Evolutionary conservation across 2,329 filamentous ascomycete genomes (phyloP).

Genomic region (Arthrobotrys iridis): DNA sequence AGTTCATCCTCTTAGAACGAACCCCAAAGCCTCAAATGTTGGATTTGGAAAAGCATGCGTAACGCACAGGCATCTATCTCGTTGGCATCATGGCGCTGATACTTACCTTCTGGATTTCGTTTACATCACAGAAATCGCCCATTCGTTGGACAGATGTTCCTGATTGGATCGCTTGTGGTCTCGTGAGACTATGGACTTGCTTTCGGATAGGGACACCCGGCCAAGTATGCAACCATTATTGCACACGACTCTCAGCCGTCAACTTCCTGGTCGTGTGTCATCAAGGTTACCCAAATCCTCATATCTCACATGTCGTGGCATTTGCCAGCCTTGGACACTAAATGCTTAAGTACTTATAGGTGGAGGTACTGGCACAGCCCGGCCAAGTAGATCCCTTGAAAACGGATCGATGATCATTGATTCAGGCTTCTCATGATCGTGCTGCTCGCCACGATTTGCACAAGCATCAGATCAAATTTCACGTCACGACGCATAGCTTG

Average conservation of each 20-base stretch:
- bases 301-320: slow-evolving; percentile 40
- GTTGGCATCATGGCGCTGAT: slow-evolving; percentile 32
- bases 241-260: slow-evolving; percentile 40
- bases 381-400: background rate
- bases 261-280: background rate
- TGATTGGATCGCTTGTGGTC: slow-evolving; percentile 52
- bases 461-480: slow-evolving; percentile 34
- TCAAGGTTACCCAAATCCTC: slow-evolving; percentile 21
- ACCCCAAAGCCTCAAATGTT: too few species aligned
- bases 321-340: slow-evolving; percentile 11
- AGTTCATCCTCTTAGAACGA: background rate
- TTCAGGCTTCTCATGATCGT: slow-evolving; percentile 15
- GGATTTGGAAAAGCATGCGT: too few species aligned
- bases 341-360: too few species aligned
- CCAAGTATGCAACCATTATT: slow-evolving; percentile 47
- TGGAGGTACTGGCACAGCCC: background rate
- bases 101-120: slow-evolving; percentile 40
- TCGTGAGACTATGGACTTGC: slow-evolving; percentile 23
- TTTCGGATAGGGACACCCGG: slow-evolving; percentile 50
- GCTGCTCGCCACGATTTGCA: slow-evolving; percentile 26
- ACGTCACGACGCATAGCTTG: slow-evolving; percentile 47
- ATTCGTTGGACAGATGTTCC: slow-evolving; percentile 9
- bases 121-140: slow-evolving; percentile 34
- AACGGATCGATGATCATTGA: slow-evolving; percentile 46
- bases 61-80: slow-evolving; percentile 25